Base-by-base conservation (phyloP, 805 yeast genomes). In the Kodamaea nitidulidarum region DNA sequence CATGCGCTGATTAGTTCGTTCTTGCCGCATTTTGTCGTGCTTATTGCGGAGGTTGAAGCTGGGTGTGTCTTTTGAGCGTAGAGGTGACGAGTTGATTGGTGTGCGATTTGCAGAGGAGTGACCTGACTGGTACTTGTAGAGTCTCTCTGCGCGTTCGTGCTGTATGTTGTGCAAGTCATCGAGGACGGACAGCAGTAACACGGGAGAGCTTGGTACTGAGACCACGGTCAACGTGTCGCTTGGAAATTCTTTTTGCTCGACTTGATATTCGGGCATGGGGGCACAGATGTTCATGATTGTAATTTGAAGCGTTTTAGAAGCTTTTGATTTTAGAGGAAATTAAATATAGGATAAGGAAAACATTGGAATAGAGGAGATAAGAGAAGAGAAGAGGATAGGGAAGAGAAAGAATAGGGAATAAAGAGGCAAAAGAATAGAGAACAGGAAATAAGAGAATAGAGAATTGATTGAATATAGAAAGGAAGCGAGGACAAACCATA, bases 1-100 rank as follows among this genome's bases (percentile, higher is more conserved):
- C 14, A 50, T 43, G n/a, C 53, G 45, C 32, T 53, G 49, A n/a
- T 54, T 50, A 32, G 52, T 51, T 32, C 69, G 47, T 3, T 49
- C 52, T 22, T 55, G 52, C 25, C 44, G 48, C 31, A 59, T 35
- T 39, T 49, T 54, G 17, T 48, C 49, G 20, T 54, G 56, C 29
- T 51, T 58, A 39, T 54, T 55, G 26, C 53, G 42, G 7, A 28
- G 30, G 34, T 48, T 56, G 35, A 50, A 36, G 45, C 14, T 33
- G 36, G 9, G 38, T 25, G 21, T 43, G 43, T 24, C 42, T 39
- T 20, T 38, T 38, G 27, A 26, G 7, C 21, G 4, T 7, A 16
- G 7, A n/a, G 21, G 21, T n/a, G 32, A 17, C 12, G 32, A 31
- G 24, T 29, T 22, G 18, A 15, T 11, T 4, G 27, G 28, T 14